phyloP scores from a whole-genome alignment of 1,284 basidiomycete species.

The Tilletia horrida region DNA sequence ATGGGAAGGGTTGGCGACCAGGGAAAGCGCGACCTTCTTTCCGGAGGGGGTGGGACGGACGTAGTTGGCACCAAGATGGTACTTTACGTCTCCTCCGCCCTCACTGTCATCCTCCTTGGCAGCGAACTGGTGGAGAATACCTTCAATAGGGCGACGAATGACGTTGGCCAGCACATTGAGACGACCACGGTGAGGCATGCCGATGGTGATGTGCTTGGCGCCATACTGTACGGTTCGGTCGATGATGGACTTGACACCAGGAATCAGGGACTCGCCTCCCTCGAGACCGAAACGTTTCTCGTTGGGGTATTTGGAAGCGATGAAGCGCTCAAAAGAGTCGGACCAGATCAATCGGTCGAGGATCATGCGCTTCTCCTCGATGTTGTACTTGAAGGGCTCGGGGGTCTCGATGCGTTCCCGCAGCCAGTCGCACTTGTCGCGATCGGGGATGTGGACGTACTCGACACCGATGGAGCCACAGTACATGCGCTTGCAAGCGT shows the following conservation, averaged over 20 bases:
- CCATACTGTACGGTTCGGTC: constrained; percentile 96
- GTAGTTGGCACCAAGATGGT: constrained; percentile 97
- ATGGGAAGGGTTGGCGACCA: constrained; percentile 98
- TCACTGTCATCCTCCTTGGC: constrained; percentile 57
- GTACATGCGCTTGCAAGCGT: constrained; percentile 87
- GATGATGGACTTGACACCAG: constrained; percentile 98
- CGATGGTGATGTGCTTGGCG: constrained; percentile 91
- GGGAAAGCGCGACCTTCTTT: constrained; percentile 93
- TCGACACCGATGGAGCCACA: constrained; percentile 93
- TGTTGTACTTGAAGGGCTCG: constrained; percentile 94
- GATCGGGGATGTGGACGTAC: constrained; percentile 97
- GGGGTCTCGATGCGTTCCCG: constrained; percentile 93
- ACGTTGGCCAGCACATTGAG: constrained; percentile 98
- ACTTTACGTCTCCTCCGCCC: constrained; percentile 95
- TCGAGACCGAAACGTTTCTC: constrained; percentile 99
- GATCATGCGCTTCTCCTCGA: constrained; percentile 98
- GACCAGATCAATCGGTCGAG: constrained; percentile 99
- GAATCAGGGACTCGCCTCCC: constrained; percentile 94
- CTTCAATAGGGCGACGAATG: constrained; percentile 96
- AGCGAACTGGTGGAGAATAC: constrained; percentile 95
- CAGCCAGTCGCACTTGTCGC: constrained; percentile 99
- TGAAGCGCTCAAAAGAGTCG: constrained; percentile 97
- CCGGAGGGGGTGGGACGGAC: constrained; percentile 95
- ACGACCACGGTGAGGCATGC: constrained; percentile 98
- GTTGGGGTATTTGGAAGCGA: constrained; percentile 96